Conservation (phyloP, 2,329 filamentous ascomycete genomes). For the Acephala macrosclerotiorum region DNA sequence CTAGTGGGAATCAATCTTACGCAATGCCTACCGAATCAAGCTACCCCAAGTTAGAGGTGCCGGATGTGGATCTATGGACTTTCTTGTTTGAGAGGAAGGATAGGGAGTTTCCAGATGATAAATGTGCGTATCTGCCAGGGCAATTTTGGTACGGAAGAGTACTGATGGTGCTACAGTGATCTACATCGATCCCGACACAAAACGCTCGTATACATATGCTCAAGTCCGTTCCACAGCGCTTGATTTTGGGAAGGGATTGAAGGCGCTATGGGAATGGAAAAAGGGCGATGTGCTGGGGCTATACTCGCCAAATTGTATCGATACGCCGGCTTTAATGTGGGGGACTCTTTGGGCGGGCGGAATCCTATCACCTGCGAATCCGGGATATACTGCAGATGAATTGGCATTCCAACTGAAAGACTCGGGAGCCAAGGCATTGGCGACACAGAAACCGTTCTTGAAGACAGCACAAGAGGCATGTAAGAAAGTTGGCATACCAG, state of each 20-base stretch:
- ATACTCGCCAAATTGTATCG: conserved; percentile 86
- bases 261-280: conserved; percentile 76
- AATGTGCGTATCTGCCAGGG: conserved; percentile 59
- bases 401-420: conserved; percentile 85
- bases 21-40: conserved; percentile 42
- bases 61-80: conserved; percentile 78
- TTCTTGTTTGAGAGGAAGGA: conserved; percentile 77
- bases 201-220: conserved; percentile 72
- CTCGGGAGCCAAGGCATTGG: conserved; percentile 75
- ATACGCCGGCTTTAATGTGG: conserved; percentile 79
- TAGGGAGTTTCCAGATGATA: conserved; percentile 72
- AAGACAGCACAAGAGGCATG: conserved; percentile 72
- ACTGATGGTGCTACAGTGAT: conserved; percentile 63
- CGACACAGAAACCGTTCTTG: conserved; percentile 75
- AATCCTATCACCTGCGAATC: conserved; percentile 84
- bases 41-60: conserved; percentile 63
- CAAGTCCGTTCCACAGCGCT: conserved; percentile 70
- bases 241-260: conserved; percentile 83
- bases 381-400: conserved; percentile 84
- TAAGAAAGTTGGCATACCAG: conserved; percentile 70
- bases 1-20: conserved; percentile 40
- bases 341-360: conserved; percentile 86
- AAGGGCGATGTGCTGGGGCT: conserved; percentile 85
- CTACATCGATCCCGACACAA: conserved; percentile 77
- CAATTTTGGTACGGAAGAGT: not conserved